A percentile compares a stretch with the other conserved stretches of the same genome.
Conservation (phyloP, 1,284 basidiomycete species). For the Ustilago hordei region DNA sequence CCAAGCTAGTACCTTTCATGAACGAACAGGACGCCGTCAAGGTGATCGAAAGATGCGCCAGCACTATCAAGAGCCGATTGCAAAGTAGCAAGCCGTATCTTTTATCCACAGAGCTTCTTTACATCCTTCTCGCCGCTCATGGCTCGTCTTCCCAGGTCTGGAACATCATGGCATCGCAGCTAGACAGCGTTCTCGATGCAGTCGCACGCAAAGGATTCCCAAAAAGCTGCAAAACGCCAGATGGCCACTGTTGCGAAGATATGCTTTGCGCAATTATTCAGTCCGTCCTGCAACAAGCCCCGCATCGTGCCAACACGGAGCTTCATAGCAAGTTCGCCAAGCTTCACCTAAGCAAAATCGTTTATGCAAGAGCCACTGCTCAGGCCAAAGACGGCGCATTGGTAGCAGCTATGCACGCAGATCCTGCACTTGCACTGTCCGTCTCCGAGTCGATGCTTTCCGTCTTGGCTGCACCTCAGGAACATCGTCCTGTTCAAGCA, state of each 20-base stretch:
- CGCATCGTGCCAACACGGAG: slow-evolving; percentile 6
- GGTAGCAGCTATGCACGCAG: slow-evolving; percentile 30
- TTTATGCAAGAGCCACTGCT: background rate
- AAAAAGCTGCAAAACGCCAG: background rate
- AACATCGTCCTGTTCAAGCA: too few species aligned
- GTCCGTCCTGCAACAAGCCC: slow-evolving; percentile 15
- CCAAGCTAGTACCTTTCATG: slow-evolving; percentile 29
- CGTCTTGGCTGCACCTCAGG: background rate
- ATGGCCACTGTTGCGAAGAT: background rate
- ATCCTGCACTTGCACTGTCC: slow-evolving; percentile 16
- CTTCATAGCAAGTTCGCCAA: background rate
- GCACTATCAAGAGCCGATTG: background rate
- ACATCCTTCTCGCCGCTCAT: slow-evolving; percentile 11
- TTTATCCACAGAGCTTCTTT: slow-evolving; percentile 15
- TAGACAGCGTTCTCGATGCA: slow-evolving; percentile 13
- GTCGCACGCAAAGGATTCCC: background rate
- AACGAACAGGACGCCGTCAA: slow-evolving; percentile 5
- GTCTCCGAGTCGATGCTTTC: slow-evolving; percentile 7
- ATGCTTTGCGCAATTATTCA: slow-evolving; percentile 22
- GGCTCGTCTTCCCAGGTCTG: slow-evolving; percentile 1
- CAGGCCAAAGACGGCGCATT: slow-evolving; percentile 29
- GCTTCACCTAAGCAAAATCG: slow-evolving; percentile 7
- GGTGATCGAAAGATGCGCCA: slow-evolving; percentile 5
- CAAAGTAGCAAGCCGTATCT: background rate
- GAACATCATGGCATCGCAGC: background rate